phyloP scores from a whole-genome alignment of 441 rosid genomes.

The Theobroma grandiflorum region DNA sequence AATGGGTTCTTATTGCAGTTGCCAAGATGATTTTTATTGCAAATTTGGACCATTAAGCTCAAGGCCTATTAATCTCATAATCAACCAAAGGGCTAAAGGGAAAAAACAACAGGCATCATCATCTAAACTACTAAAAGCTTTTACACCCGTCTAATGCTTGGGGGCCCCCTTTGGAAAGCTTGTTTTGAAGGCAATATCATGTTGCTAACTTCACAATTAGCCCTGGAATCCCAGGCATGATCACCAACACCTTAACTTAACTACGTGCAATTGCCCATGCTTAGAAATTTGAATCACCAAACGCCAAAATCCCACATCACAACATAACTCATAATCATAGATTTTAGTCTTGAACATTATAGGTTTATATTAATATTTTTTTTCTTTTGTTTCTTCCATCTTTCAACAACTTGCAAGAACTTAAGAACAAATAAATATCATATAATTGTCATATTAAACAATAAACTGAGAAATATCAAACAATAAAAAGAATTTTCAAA shows the following conservation, averaged over 20 bases:
- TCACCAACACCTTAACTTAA: background rate
- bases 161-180: slow-evolving; percentile 32
- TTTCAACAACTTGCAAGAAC: too few relatives aligned
- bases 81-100: background rate
- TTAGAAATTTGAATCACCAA: background rate
- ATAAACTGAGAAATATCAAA: too few relatives aligned
- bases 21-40: too few relatives aligned
- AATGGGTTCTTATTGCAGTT: too few relatives aligned
- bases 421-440: too few relatives aligned
- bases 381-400: too few relatives aligned
- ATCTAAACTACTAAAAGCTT: background rate
- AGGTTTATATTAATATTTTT: background rate
- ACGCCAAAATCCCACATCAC: background rate
- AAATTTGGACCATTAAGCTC: too few relatives aligned
- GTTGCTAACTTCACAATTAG: slow-evolving; percentile 1
- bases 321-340: too few relatives aligned
- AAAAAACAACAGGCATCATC: background rate
- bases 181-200: slow-evolving; percentile 29
- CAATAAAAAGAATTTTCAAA: too few relatives aligned
- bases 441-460: too few relatives aligned
- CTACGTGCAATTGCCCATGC: slow-evolving; percentile 8
- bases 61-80: too few relatives aligned
- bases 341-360: too few relatives aligned
- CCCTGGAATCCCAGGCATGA: slow-evolving; percentile 10
- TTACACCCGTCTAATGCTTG: background rate